phyloP scores from a whole-genome alignment of 768 basidiomycete genomes.

The Butyriboletus loyo region DNA sequence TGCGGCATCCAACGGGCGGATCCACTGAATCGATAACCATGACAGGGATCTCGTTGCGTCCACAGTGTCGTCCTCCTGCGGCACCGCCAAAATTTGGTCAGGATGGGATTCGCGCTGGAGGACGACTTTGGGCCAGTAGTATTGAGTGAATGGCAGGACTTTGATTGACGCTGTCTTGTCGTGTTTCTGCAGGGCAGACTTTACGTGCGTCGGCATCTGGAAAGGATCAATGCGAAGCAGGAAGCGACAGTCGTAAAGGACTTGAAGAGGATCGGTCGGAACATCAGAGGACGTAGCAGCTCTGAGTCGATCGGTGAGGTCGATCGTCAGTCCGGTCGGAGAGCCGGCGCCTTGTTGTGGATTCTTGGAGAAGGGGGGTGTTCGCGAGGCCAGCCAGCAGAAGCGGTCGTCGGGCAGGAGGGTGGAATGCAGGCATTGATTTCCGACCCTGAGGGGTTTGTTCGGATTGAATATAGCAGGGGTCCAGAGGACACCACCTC shows the following conservation, averaged over 20 bases:
- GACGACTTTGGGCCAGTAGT: conserved; percentile 49
- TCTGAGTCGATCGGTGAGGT: conserved; percentile 38
- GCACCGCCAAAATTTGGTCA: conserved; percentile 24
- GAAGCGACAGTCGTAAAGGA: conserved; percentile 70
- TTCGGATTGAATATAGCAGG: conserved; percentile 42
- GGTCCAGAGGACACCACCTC: conserved; percentile 62
- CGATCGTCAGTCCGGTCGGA: conserved; percentile 33
- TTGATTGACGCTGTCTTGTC: conserved; percentile 27
- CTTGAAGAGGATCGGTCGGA: conserved; percentile 22
- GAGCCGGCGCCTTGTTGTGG: conserved; percentile 26
- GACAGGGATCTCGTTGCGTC: conserved; percentile 18
- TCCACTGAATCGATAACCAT: conserved; percentile 46
- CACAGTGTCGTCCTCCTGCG: conserved; percentile 5
- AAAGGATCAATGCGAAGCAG: conserved; percentile 45
- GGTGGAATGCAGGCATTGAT: conserved; percentile 10
- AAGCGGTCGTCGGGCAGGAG: conserved; percentile 25
- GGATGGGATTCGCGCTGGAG: conserved; percentile 17
- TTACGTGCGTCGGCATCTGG: conserved; percentile 40
- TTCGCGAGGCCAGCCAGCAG: conserved; percentile 64
- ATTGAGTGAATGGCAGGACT: conserved; percentile 39
- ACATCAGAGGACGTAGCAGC: conserved; percentile 12
- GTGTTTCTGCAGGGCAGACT: conserved; percentile 23
- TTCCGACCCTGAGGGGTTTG: conserved; percentile 18
- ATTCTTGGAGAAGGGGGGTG: conserved; percentile 43
- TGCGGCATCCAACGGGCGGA: conserved; percentile 37